Base-by-base conservation (phyloP, 2,329 filamentous ascomycete genomes). In the Moelleriella libera region DNA sequence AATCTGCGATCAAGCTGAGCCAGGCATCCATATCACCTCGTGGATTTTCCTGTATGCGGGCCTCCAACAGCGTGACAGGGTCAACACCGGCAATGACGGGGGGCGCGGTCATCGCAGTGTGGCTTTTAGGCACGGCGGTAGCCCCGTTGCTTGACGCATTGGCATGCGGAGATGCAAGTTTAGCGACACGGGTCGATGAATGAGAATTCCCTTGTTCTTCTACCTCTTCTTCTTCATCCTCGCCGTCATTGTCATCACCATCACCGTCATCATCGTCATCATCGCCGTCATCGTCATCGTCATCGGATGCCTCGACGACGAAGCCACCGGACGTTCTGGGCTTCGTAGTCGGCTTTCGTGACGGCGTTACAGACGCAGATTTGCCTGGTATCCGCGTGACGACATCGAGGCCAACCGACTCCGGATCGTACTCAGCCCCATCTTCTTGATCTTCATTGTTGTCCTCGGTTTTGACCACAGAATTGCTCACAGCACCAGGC, bases 1-100 rank as follows among this genome's bases (percentile, higher is more conserved):
- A 80, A 61, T 96, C 88, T 54, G 78, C 77, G 61, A 98, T 90
- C 60, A 98, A 74, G 54, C 78, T 77, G 57, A 94, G 69, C 92
- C 92, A 98, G 32, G 90, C 88, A 62, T 92, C 85, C 65, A 92
- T 79, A 57, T 96, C 89, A 59, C 90, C 92, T 57, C 88, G 85
- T 12, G 90, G 86, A 60, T 98, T 92, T 59, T 96, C 86, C 61
- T 84, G 83, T 63, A 97, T 84, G 60, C 90, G 82, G 63, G 92
- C 86, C 69, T 98, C 90, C 59, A 97, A 74, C 50, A 89, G 78
- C 49, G 83, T 81, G 56, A 90, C 74, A 53, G 77, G 78, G 66
- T 94, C 85, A 66, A 74, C 66, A 50, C 68, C 66, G 53, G 70
- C 63, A 56, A 71, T 63, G 28, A 57, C 51, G 51, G 62, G 57